Base-by-base conservation (phyloP, 768 basidiomycete species). In the Tylopilus vinaceipallidus region DNA sequence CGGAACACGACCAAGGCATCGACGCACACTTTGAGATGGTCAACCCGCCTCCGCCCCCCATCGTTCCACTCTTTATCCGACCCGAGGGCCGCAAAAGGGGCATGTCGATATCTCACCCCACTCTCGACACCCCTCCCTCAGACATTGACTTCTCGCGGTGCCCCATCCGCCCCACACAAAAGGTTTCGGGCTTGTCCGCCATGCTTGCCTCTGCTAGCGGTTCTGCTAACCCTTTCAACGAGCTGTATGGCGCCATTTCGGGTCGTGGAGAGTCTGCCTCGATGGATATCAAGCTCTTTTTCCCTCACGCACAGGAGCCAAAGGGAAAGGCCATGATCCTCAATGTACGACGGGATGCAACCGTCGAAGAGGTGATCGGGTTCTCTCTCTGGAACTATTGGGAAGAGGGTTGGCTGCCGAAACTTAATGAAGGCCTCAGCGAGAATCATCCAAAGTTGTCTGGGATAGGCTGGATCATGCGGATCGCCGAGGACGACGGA, bases 401-500 rank as follows among this genome's bases (percentile, higher is more conserved):
- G 86, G 95, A 98, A 62, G 84, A 91, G 58, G 83, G 81, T 0
- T 83, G 91, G 79, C 61, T 82, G 34, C 94, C 93, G 2, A 82
- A 81, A 59, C 67, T 97, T 17, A 83, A 89, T 53, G 86, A 86
- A 44, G 86, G 76, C 19, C 54, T 84, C 43, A 73, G 65, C 30
- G 81, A 82, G 53, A 79, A 82, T 23, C 86, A 90, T 54, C 76
- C 80, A 29, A 82, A 78, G 59, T 72, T 91, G 41, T 86, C 83
- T 38, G 88, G 91, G 0, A 75, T 89, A 4, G 93, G 91, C 2
- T 99, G 97, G 95, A 85, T 91, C 33, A 66, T 99, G 70, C 75
- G 92, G 50, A 93, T 98, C 47, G 90, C 93, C 1, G 97, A 99
- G 60, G 91, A 94, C 38, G 95, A 98, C 65, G 97, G 97, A 14